phyloP scores from a whole-genome alignment of 2,329 filamentous ascomycete genomes.

The Penicillium capsulatum region DNA sequence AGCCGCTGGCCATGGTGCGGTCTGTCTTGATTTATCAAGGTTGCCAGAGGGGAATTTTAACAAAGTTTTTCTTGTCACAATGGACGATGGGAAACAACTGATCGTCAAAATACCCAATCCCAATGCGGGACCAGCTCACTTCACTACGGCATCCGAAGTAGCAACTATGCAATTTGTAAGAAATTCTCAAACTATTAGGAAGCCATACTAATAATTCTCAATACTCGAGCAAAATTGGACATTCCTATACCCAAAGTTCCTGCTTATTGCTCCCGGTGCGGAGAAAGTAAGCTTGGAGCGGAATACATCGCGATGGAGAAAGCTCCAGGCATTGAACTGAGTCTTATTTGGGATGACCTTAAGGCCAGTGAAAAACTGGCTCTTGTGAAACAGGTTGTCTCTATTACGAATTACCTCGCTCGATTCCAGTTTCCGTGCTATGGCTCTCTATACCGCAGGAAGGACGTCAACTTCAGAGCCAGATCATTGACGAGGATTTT shows the following conservation, averaged over 20 bases:
- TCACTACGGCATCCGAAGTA: not conserved
- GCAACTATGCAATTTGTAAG: not conserved
- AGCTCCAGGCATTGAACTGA: slow-evolving; percentile 4
- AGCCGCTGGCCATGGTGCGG: not conserved
- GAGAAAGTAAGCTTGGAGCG: not conserved
- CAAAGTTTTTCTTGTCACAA: not conserved
- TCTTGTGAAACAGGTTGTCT: slow-evolving; percentile 13
- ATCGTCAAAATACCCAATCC: not conserved
- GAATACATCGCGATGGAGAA: not conserved
- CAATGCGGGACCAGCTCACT: not conserved
- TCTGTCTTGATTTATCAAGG: not conserved
- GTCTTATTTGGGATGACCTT: slow-evolving; percentile 7
- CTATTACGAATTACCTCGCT: slow-evolving; percentile 9
- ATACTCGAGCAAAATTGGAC: not conserved
- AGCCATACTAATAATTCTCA: not conserved
- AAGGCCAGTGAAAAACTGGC: slow-evolving; percentile 13
- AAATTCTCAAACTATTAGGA: not conserved
- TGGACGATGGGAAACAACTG: not conserved
- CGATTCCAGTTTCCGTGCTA: slow-evolving; percentile 8
- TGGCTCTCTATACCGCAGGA: slow-evolving; percentile 10
- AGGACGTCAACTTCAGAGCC: slow-evolving; percentile 8
- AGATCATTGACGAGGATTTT: slow-evolving; percentile 9
- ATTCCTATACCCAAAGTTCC: not conserved
- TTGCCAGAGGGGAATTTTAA: not conserved
- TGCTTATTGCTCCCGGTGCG: not conserved